Percentiles rank a stretch among this genome's conserved stretches.
Conservation (phyloP, 805 yeast species). For the Kurtzmaniella cleridarum region DNA sequence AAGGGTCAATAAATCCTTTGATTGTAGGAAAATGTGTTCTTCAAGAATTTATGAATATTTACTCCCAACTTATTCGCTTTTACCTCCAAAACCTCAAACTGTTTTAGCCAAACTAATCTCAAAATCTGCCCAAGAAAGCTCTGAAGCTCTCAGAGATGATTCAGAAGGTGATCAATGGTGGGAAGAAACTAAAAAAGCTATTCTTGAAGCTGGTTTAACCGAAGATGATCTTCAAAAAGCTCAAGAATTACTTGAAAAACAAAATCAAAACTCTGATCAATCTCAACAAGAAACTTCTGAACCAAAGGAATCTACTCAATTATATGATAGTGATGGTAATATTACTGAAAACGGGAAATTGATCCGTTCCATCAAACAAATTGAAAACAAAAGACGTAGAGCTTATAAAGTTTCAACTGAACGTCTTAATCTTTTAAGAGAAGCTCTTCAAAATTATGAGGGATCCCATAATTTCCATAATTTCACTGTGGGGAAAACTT, state of each 20-base stretch:
- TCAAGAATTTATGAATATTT: constrained; percentile 94
- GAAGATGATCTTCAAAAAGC: constrained; percentile 26
- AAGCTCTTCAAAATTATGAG: constrained; percentile 64
- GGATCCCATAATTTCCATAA: constrained; percentile 94
- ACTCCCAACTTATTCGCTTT: constrained; percentile 83
- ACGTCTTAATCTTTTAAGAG: constrained; percentile 58
- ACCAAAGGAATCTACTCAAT: constrained; percentile 4
- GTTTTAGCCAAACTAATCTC: constrained; percentile 56
- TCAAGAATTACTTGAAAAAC: constrained; percentile 29
- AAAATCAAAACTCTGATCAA: constrained; percentile 4
- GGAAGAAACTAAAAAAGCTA: constrained; percentile 40
- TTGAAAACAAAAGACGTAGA: constrained; percentile 67
- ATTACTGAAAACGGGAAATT: constrained; percentile 30
- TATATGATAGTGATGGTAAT: constrained; percentile 33
- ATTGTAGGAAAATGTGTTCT: constrained; percentile 91
- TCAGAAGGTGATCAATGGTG: constrained; percentile 73
- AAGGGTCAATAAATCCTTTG: constrained; percentile 85
- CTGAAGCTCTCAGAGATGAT: constrained; percentile 58
- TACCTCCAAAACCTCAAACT: constrained; percentile 84
- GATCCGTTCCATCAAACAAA: constrained; percentile 48
- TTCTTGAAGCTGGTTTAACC: constrained; percentile 13
- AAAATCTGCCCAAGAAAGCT: constrained; percentile 46
- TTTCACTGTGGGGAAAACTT: constrained; percentile 76
- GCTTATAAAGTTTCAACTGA: constrained; percentile 59
- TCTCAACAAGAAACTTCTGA: not conserved